phyloP scores from a whole-genome alignment of 2,329 filamentous ascomycete species.

The Davidsoniella virescens region DNA sequence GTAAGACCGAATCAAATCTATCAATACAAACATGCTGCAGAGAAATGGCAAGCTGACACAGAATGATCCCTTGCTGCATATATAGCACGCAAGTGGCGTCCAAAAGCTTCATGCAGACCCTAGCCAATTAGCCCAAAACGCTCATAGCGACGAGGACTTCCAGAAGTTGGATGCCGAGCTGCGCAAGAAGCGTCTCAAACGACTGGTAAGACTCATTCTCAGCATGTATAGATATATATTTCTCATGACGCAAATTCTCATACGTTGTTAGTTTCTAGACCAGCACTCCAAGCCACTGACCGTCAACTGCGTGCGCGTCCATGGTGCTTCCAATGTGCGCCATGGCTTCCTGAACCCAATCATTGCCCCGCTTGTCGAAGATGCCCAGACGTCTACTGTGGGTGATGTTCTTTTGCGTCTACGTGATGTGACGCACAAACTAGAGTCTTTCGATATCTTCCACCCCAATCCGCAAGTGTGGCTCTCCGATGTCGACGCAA shows the following conservation, averaged over 20 bases:
- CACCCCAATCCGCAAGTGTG: constrained; percentile 68
- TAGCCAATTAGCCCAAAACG: constrained; percentile 11
- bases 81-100: not conserved
- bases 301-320: constrained; percentile 46
- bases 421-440: constrained; percentile 52
- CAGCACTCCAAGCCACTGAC: constrained; percentile 80
- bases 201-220: constrained; percentile 10
- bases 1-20: too few species aligned
- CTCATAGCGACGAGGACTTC: constrained; percentile 13
- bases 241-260: too few species aligned
- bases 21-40: too few species aligned
- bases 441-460: constrained; percentile 68
- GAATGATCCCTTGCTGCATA: not conserved
- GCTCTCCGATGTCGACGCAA: constrained; percentile 53
- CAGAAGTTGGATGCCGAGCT: constrained; percentile 12
- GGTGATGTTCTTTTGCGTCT: constrained; percentile 62
- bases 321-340: constrained; percentile 72
- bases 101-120: constrained; percentile 12
- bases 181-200: constrained; percentile 12
- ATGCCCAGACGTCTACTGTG: constrained; percentile 48
- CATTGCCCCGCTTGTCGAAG: constrained; percentile 59
- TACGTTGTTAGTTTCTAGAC: constrained; percentile 44
- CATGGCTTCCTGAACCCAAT: constrained; percentile 67
- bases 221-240: not conserved
- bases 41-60: too few species aligned